These are phyloP conservation scores for Eutrema japonicum DNA, from an alignment of 345 rosid genomes.

Conservation along the genomic window DNA sequence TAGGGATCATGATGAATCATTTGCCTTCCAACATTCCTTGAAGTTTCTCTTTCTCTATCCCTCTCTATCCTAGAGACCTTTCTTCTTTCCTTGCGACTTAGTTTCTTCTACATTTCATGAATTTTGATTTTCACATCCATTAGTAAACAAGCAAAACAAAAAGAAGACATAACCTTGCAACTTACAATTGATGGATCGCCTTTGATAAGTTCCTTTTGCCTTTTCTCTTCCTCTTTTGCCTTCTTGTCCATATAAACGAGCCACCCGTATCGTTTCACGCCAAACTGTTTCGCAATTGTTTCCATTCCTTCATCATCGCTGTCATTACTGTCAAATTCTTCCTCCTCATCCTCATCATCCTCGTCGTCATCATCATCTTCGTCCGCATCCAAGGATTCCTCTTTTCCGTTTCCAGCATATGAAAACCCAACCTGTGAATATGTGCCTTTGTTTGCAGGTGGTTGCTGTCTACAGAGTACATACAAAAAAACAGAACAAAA, in stretches of 20 bases:
- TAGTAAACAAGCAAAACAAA: constrained; percentile 15
- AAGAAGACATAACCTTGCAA: constrained; percentile 20
- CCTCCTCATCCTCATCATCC: constrained; percentile 74
- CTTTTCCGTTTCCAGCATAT: constrained; percentile 70
- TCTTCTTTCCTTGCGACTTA: constrained; percentile 97
- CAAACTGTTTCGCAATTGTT: constrained; percentile 86
- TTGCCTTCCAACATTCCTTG: constrained; percentile 65
- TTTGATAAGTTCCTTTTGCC: constrained; percentile 93
- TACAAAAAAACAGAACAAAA: constrained; percentile 1
- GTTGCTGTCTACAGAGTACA: constrained; percentile 56
- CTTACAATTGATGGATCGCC: constrained; percentile 99
- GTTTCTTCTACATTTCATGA: constrained; percentile 66
- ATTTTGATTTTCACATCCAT: constrained; percentile 23
- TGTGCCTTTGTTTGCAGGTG: constrained; percentile 71
- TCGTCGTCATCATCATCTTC: constrained; percentile 76
- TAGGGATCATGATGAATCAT: constrained; percentile 88
- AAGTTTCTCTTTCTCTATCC: constrained; percentile 87
- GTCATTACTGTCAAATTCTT: constrained; percentile 90
- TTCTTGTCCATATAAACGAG: constrained; percentile 97
- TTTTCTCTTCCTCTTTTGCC: constrained; percentile 89
- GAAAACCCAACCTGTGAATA: constrained; percentile 97
- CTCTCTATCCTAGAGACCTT: constrained; percentile 94
- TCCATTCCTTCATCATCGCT: constrained; percentile 97
- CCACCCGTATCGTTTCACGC: constrained; percentile 95
- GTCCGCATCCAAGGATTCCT: constrained; percentile 55